Conservation (phyloP, 2,329 filamentous ascomycete genomes). For the Aspergillus fructus region DNA sequence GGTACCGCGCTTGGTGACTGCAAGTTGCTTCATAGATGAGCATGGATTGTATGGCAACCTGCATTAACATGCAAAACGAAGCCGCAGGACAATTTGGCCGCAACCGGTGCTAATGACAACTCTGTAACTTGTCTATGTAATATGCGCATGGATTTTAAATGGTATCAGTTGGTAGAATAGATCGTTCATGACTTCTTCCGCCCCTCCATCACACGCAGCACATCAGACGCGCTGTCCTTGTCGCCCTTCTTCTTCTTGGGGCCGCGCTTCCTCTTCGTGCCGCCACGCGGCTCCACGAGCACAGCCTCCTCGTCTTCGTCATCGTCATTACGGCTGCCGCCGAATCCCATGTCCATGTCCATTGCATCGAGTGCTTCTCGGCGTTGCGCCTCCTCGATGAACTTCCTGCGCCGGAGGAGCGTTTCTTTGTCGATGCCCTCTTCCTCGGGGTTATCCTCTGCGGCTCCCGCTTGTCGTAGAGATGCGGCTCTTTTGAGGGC, state of each 20-base stretch:
- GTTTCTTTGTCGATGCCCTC: constrained; percentile 60
- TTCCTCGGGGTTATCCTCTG: constrained; percentile 38
- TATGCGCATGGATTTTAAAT: not conserved
- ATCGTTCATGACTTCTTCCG: constrained; percentile 43
- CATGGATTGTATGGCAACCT: too few relatives aligned
- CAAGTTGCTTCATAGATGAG: too few relatives aligned
- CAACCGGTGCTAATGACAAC: too few relatives aligned
- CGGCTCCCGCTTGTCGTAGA: constrained; percentile 48
- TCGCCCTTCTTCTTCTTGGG: constrained; percentile 54
- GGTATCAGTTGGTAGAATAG: not conserved
- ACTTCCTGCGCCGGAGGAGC: constrained; percentile 68
- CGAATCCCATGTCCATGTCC: constrained; percentile 94
- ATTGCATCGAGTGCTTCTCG: constrained; percentile 76
- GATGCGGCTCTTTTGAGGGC: constrained; percentile 81
- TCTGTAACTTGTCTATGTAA: too few relatives aligned
- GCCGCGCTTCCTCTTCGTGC: constrained; percentile 54
- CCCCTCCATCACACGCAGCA: constrained; percentile 73
- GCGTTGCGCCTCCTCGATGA: constrained; percentile 62
- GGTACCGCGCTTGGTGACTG: too few relatives aligned
- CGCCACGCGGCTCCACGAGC: constrained; percentile 46
- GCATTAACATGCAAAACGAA: too few relatives aligned
- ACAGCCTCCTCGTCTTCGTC: constrained; percentile 67
- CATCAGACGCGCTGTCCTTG: constrained; percentile 71
- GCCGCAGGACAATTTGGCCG: too few relatives aligned
- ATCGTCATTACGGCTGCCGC: constrained; percentile 81